Conservation (phyloP, 2,329 filamentous ascomycete species). For the Phialophora chinensis region DNA sequence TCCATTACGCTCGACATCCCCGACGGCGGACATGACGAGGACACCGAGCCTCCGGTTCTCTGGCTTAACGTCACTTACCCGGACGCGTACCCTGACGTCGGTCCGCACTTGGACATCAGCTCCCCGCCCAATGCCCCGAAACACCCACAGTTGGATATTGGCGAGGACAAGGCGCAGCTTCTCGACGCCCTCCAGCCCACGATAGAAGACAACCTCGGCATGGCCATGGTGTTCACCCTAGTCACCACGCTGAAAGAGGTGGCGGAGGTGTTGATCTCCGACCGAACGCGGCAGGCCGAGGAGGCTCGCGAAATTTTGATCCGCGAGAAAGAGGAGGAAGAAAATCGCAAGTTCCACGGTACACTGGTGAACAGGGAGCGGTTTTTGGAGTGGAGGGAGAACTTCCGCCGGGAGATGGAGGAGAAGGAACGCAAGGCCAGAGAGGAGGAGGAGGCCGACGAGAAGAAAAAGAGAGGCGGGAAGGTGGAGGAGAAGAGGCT, state of each 20-base stretch:
- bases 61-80: slow-evolving; percentile 87
- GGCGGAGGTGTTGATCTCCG: slow-evolving; percentile 81
- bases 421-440: slow-evolving; percentile 71
- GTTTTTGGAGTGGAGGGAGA: slow-evolving; percentile 81
- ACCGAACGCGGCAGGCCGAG: slow-evolving; percentile 70
- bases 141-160: slow-evolving; percentile 77
- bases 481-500: slow-evolving; percentile 70
- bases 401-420: slow-evolving; percentile 79
- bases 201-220: slow-evolving; percentile 90
- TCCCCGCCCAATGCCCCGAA: slow-evolving; percentile 71
- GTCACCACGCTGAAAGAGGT: slow-evolving; percentile 85
- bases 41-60: slow-evolving; percentile 69
- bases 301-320: slow-evolving; percentile 59
- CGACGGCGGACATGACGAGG: slow-evolving; percentile 65
- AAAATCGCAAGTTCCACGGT: slow-evolving; percentile 96
- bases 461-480: slow-evolving; percentile 76
- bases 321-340: slow-evolving; percentile 76
- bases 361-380: slow-evolving; percentile 84
- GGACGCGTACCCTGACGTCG: slow-evolving; percentile 85
- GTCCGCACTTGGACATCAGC: slow-evolving; percentile 80
- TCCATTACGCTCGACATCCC: slow-evolving; percentile 80
- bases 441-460: slow-evolving; percentile 77
- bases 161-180: slow-evolving; percentile 77
- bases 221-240: slow-evolving; percentile 96
- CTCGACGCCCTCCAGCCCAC: slow-evolving; percentile 73